A percentile compares a stretch with the other conserved stretches of the same genome.
phyloP scores from a whole-genome alignment of 2,329 filamentous ascomycete genomes.

The Neonectria faginata region DNA sequence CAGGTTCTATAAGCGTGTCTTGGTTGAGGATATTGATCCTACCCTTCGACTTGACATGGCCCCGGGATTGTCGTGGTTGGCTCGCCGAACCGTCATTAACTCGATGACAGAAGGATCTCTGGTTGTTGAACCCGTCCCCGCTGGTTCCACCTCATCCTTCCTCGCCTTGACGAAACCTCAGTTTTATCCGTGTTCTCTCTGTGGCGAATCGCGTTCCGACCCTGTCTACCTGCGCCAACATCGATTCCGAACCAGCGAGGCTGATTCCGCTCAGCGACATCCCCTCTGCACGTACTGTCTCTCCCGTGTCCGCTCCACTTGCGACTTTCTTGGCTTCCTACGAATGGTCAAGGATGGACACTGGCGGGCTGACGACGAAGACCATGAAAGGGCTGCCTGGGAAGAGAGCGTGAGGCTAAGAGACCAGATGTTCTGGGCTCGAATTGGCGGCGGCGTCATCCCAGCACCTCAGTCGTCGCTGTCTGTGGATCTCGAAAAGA shows the following conservation, averaged over 20 bases:
- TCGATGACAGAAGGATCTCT: slow-evolving; percentile 87
- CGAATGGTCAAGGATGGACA: slow-evolving; percentile 93
- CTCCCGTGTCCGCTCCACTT: slow-evolving; percentile 83
- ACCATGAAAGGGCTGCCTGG: slow-evolving; percentile 90
- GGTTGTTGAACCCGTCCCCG: slow-evolving; percentile 87
- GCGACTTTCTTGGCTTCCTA: slow-evolving; percentile 92
- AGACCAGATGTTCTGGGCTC: slow-evolving; percentile 97
- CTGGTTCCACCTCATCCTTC: slow-evolving; percentile 64
- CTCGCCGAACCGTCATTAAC: slow-evolving; percentile 83
- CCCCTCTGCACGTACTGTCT: slow-evolving; percentile 92
- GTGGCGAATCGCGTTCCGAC: slow-evolving; percentile 83
- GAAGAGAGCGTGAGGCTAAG: slow-evolving; percentile 91
- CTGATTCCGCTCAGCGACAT: slow-evolving; percentile 87
- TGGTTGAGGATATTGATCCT: slow-evolving; percentile 93
- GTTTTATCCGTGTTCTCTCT: slow-evolving; percentile 82
- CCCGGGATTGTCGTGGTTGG: slow-evolving; percentile 93
- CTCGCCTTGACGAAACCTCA: slow-evolving; percentile 63
- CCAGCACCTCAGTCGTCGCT: slow-evolving; percentile 63
- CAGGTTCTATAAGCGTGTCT: slow-evolving; percentile 90
- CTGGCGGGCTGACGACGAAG: slow-evolving; percentile 84
- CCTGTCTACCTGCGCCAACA: slow-evolving; percentile 80
- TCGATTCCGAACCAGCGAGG: slow-evolving; percentile 89
- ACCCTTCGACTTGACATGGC: slow-evolving; percentile 90
- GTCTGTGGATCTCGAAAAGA: slow-evolving; percentile 48
- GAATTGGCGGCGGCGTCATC: slow-evolving; percentile 90